These are phyloP conservation scores for Wallacemonas sp. DNA, from an alignment of 208 protist species.

Conservation along the genomic window DNA sequence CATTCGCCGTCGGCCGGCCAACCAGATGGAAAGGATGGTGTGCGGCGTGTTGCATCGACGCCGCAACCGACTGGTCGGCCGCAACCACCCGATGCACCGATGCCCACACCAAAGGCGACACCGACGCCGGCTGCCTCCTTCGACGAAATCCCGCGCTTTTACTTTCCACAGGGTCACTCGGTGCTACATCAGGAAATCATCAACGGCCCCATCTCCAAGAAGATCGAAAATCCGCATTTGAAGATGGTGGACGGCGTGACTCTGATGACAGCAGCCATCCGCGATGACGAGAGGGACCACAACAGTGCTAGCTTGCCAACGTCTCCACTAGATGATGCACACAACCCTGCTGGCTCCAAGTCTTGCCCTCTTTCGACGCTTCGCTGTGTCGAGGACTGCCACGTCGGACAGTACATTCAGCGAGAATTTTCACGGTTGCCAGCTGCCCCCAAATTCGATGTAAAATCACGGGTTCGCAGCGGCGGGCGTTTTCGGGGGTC, in stretches of 20 bases:
- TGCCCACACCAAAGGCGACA: neutral
- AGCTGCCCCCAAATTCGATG: conserved; percentile 34
- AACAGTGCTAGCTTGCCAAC: neutral
- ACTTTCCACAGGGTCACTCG: conserved; percentile 64
- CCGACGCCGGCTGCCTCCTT: conserved; percentile 24
- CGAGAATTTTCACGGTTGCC: conserved; percentile 69
- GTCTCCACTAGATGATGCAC: neutral
- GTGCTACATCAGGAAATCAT: conserved; percentile 39
- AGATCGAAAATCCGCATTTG: conserved; percentile 70
- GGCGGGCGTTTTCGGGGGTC: conserved; percentile 11
- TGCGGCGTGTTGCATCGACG: neutral
- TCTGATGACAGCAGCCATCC: conserved; percentile 12
- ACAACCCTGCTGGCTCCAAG: neutral
- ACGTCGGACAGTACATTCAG: conserved; percentile 60
- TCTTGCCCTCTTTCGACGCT: conserved; percentile 47
- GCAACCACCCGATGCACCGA: neutral
- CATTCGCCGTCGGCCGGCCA: no score
- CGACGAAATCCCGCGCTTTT: conserved; percentile 86
- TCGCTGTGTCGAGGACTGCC: conserved; percentile 50
- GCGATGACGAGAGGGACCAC: neutral
- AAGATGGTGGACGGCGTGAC: conserved; percentile 58
- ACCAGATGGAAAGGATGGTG: neutral
- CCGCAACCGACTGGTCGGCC: neutral
- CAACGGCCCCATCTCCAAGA: conserved; percentile 37
- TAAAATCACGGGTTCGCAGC: conserved; percentile 35